Evolutionary conservation across 352 stramenopile genomes (phyloP), one percentile per base, ranked within the genome.

Genomic region (Phytopythium cucurbitacearum): DNA sequence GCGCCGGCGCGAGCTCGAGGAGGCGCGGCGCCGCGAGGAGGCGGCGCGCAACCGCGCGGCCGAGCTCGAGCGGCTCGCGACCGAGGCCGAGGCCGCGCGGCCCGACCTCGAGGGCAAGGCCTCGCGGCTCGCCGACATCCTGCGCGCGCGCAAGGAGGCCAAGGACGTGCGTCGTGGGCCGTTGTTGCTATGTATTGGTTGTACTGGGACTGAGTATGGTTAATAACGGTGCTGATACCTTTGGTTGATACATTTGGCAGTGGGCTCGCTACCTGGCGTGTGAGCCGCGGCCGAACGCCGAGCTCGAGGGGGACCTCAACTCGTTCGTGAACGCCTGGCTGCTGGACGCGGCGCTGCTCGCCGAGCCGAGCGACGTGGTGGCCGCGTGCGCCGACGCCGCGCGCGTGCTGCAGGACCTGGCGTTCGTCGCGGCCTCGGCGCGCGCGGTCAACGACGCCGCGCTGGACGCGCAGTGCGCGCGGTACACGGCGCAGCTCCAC

Each of bases 241-340:
- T 43, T 16, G 36, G 10, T 7, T 7, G 15, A n/a, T 15, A 5
- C 47, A 12, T n/a, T n/a, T 53, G 21, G 3, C 52, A 84, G 67
- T 93, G 80, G 80, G 67, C 87, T 44, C 88, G 85, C 41, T 91
- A 90, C 38, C 42, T 93, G 12, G 72, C 78, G 39, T 93, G 80
- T 11, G 78, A 93, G 32, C 66, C 74, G 10, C 80, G 76, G 11
- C 80, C 76, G 0, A 80, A 91, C 37, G 78, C 80, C 3, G 69
- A 81, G 40, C 63, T 85, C 3, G 80, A 93, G 50, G 73, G 74
- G 48, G 80, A 93, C 51, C 85, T 93, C 73, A 90, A 91, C 53
- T 85, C 78, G 43, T 91, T 89, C 57, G 46, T 93, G 12, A 89
- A 91, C 59, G 84, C 78, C 36, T 92, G 77, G 78, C 66, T 80